phyloP scores from a whole-genome alignment of 495 filamentous ascomycete species.

The Cercophora samala region DNA sequence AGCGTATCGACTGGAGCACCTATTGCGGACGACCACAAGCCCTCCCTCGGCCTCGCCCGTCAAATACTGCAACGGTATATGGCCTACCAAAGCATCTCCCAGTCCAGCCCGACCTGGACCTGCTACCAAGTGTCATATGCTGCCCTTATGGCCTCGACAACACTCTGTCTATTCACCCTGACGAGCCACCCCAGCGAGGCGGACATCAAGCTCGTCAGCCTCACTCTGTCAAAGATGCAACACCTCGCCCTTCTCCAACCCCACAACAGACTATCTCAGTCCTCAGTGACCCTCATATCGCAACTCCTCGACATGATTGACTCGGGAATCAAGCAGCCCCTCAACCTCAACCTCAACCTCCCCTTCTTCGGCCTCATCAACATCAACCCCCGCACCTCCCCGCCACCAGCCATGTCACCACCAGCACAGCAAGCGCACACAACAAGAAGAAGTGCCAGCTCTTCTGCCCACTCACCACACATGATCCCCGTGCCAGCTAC shows the following conservation, averaged over 20 bases:
- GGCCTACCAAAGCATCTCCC: slow-evolving; percentile 29
- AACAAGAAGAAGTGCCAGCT: neutral
- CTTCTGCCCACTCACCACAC: neutral
- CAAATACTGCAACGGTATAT: slow-evolving; percentile 43
- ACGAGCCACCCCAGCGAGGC: slow-evolving; percentile 23
- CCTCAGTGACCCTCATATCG: slow-evolving; percentile 41
- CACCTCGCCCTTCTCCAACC: slow-evolving; percentile 32
- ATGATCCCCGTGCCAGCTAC: neutral
- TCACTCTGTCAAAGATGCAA: slow-evolving; percentile 41
- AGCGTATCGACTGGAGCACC: slow-evolving; percentile 28
- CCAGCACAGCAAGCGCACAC: neutral
- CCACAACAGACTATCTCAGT: slow-evolving; percentile 39
- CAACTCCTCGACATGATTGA: slow-evolving; percentile 47
- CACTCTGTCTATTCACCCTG: slow-evolving; percentile 12
- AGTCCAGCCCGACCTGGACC: slow-evolving; percentile 35
- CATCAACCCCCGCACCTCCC: slow-evolving; percentile 34
- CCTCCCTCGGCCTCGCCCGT: slow-evolving; percentile 40
- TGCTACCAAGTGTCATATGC: slow-evolving; percentile 47
- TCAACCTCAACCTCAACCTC: neutral
- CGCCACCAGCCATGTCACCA: neutral
- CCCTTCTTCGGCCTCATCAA: slow-evolving; percentile 23
- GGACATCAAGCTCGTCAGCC: slow-evolving; percentile 34
- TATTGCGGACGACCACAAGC: slow-evolving; percentile 42
- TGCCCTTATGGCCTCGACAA: slow-evolving; percentile 45
- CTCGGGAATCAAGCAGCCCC: slow-evolving; percentile 23